Evolutionary conservation across 805 yeast genomes (phyloP), one percentile per base, ranked within the genome.

Genomic region (Schwanniomyces vanrijiae): DNA sequence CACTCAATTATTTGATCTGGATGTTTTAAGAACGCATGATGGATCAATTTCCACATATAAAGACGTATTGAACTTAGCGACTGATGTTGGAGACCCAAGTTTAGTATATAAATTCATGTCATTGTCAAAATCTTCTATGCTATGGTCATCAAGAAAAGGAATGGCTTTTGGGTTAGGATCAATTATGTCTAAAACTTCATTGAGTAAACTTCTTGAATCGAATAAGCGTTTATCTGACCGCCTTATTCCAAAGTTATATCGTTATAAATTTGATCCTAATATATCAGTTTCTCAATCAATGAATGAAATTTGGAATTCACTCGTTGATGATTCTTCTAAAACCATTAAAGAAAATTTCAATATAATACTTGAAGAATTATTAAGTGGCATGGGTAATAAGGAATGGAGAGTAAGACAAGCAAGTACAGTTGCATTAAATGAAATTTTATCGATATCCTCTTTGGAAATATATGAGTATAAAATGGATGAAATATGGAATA

Each of bases 361-460:
- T 9, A 64, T 65, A 3, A 90, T 94, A 40, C 61, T 88, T 47
- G 60, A 73, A 3, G 96, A 89, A 55, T 66, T 90, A 2, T 60
- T 89, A 38, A 60, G 58, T 2, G 78, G 89, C 21, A 85, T 90
- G 84, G 85, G 90, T 1, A 82, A 81, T 48, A 79, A 84, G 45
- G 97, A 94, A 64, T 94, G 98, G 97, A 78, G 98, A 55, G 88
- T 86, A 0, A 77, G 99, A 54, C 94, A 92, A 60, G 97, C 97
- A 0, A 81, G 94, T 62, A 75, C 92, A 0, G 62, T 78, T 8
- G 97, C 90, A 0, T 64, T 88, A 45, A 70, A 80, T 26, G 90
- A 89, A 53, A 65, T 92, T 16, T 64, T 94, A 11, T 86, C 83
- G 51, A 75, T 82, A n/a, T 73, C 78, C 21, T 75, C 83, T 0